Conservation (phyloP, 106 monocot genomes). For the Phalaenopsis equestris region DNA sequence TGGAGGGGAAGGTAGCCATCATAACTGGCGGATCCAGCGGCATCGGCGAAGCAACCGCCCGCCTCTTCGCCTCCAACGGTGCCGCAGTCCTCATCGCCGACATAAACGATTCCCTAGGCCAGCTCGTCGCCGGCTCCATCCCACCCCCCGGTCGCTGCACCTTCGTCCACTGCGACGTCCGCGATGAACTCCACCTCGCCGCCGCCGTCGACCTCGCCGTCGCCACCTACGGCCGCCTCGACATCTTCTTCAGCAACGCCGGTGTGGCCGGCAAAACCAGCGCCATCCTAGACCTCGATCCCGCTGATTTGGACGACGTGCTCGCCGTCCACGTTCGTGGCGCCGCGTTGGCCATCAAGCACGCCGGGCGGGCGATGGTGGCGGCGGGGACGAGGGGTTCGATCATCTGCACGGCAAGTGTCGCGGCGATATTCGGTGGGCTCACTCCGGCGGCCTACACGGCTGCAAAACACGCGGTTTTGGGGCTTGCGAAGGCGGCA, state of each 20-base stretch:
- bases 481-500: conserved; percentile 39
- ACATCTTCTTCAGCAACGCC: conserved; percentile 38
- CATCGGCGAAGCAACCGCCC: conserved; percentile 41
- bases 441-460: conserved; percentile 38
- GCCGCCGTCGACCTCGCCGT: conserved; percentile 10
- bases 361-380: conserved; percentile 3
- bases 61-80: conserved; percentile 33
- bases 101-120: conserved; percentile 37
- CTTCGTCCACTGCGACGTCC: conserved; percentile 32
- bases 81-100: conserved; percentile 40
- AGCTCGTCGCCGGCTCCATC: conserved; percentile 9
- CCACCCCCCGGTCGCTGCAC: conserved; percentile 3
- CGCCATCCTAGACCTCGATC: background rate
- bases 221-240: conserved; percentile 18
- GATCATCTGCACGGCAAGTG: conserved; percentile 8
- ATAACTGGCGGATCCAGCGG: conserved; percentile 62
- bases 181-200: conserved; percentile 18
- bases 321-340: conserved; percentile 1
- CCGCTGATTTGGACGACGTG: background rate
- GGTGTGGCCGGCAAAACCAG: background rate
- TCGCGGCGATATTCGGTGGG: background rate
- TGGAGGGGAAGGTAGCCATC: conserved; percentile 62
- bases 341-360: background rate
- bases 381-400: background rate
- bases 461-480: conserved; percentile 26